Evolutionary conservation across 1,284 basidiomycete species (phyloP).

Genomic region (Meira miltonrushii): DNA sequence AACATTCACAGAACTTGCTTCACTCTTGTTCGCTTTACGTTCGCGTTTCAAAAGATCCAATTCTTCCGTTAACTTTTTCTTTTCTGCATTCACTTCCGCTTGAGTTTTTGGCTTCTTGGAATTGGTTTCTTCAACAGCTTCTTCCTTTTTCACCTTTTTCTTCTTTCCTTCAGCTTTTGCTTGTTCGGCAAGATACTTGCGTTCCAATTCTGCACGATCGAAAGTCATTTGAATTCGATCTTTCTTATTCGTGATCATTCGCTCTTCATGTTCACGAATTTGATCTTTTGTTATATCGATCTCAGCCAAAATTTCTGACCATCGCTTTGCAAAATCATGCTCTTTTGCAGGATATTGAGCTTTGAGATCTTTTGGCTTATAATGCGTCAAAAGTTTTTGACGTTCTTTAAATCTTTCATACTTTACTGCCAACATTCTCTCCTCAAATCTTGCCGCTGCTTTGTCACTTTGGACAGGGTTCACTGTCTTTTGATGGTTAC

Average conservation of each 20-base stretch:
- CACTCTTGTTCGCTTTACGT: constrained; percentile 69
- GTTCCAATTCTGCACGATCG: constrained; percentile 59
- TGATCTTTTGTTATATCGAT: constrained; percentile 91
- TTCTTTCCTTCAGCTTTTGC: constrained; percentile 18
- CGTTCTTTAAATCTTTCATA: constrained; percentile 51
- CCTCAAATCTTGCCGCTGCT: constrained; percentile 12
- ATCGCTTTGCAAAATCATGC: constrained; percentile 59
- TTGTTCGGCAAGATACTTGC: constrained; percentile 39
- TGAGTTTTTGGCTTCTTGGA: constrained; percentile 32
- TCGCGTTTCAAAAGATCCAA: constrained; percentile 73
- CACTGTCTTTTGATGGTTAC: constrained; percentile 52
- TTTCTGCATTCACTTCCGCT: constrained; percentile 21
- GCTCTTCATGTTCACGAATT: constrained; percentile 74
- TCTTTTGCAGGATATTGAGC: constrained; percentile 62
- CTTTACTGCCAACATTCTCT: constrained; percentile 34
- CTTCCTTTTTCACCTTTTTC: constrained; percentile 31
- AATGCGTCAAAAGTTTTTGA: constrained; percentile 44
- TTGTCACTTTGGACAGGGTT: constrained; percentile 29
- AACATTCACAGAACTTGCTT: constrained; percentile 54
- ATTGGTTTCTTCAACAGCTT: constrained; percentile 30
- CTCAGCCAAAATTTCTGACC: constrained; percentile 62
- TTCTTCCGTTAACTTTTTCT: constrained; percentile 56
- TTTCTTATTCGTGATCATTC: constrained; percentile 58
- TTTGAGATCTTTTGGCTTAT: constrained; percentile 57
- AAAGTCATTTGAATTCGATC: constrained; percentile 65